Evolutionary conservation across 2,329 filamentous ascomycete genomes (phyloP), one percentile per base, ranked within the genome.

Genomic region (Fusarium sp.): DNA sequence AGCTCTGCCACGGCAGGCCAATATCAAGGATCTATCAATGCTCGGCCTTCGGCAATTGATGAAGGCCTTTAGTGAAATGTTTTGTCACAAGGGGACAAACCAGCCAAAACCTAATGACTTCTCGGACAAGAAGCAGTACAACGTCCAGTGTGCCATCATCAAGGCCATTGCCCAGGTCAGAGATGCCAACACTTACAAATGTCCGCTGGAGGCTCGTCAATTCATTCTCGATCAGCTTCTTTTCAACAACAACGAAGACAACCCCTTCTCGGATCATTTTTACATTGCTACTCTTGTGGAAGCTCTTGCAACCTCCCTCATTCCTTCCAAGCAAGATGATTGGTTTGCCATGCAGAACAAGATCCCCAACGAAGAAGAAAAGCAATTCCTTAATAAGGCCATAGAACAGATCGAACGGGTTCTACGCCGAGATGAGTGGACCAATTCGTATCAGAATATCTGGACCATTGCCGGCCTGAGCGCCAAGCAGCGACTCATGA

Each of bases 211-310:
- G 48, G 92, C 92, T 6, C 91, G 93, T 53, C 84, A 86, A 35
- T 96, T 97, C 73, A 85, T 99, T 43, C 84, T 96, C 19, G 93
- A 97, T 67, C 91, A 96, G 71, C 80, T 99, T 31, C 89, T 91
- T 44, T 94, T 93, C 78, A 99, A 99, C 72, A 93, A 99, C 76
- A 99, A 99, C 72, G 88, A 90, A 3, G 89, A 91, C 57, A 99
- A 99, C 68, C 77, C 88, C 45, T 96, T 87, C 71, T 97, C 93
- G 6, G 96, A 99, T 70, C 89, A 93, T 61, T 88, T 91, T 69
- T 99, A 97, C 72, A 86, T 99, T 49, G 88, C 92, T 8, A 90
- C 84, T 19, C 81, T 99, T 21, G 90, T 99, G 9, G 79, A 82
- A 37, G 81, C 83, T 0, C 75, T 89, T 23, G 82, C 86, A 2